Base-by-base conservation (phyloP, 2,329 filamentous ascomycete species). In the Penicillium sp. region DNA sequence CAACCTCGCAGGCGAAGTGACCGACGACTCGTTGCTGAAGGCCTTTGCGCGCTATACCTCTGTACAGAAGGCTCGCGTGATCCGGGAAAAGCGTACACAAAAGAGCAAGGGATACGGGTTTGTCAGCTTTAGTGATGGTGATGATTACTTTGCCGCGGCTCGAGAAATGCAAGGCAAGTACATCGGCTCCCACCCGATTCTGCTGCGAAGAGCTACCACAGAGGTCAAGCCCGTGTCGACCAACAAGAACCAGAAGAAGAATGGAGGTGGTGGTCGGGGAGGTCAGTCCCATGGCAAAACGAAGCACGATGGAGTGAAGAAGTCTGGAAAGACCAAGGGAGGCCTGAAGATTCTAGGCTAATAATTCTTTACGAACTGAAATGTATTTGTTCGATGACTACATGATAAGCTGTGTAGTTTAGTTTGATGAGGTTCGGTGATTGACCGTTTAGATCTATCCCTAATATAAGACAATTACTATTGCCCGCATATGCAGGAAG, bases 141-240 rank as follows among this genome's bases (percentile, higher is more conserved):
- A 98, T 69, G 91, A 96, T 65, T 97, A 95, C 69, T 97, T 98
- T 77, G 83, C 89, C 63, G 92, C 93, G 1, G 92, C 90, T 63
- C 90, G 93, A 74, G 92, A 97, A 75, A 97, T 97, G 93, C 88
- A 96, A 65, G 91, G 91, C 61, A 97, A 98, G 75, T 98, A 98
- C 72, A 97, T 98, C 66, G 92, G 95, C 63, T 96, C 90, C 68
- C 93, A 97, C 70, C 93, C 93, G 0, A 88, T 96, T 25, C 77
- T 88, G 24, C 81, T 97, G 59, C 85, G 88, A 70, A 88, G 93
- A 69, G 89, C 88, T 58, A 95, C 86, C 59, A 95, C 92, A 5
- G 91, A 97, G 70, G 89, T 98, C 70, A 89, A 88, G 66, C 82
- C 89, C 4, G 78, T 84, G 10, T 79, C 78, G n/a, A 84, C 86